Conservation (phyloP, 164 flowering plant species). For the Tetrastigma voinierianum region DNA sequence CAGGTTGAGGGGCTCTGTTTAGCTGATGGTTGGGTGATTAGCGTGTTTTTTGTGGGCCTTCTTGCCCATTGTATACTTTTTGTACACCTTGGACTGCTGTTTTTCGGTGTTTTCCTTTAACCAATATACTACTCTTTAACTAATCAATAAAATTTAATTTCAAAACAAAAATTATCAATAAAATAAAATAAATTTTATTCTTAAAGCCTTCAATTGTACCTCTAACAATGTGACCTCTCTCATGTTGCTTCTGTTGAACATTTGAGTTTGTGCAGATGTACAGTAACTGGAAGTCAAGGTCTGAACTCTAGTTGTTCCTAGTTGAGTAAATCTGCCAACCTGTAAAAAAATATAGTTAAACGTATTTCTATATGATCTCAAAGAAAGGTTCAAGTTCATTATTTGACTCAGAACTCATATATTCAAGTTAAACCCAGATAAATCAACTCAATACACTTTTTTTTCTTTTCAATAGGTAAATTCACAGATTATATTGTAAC, state of each 20-base stretch:
- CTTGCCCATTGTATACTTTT: too few species aligned
- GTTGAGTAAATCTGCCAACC: constrained; percentile 19
- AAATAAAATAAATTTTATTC: neutral
- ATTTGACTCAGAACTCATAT: neutral
- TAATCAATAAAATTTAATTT: too few species aligned
- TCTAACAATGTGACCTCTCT: constrained; percentile 6
- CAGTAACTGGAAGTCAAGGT: constrained; percentile 16
- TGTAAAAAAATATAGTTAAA: neutral
- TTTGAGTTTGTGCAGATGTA: constrained; percentile 18
- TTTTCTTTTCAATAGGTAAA: too few species aligned
- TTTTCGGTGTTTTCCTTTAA: too few species aligned
- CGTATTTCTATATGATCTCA: neutral
- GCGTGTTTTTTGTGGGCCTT: too few species aligned
- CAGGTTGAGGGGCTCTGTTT: too few species aligned
- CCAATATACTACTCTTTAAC: too few species aligned
- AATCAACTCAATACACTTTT: too few species aligned
- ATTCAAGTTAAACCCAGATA: neutral
- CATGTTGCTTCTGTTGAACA: constrained; percentile 4
- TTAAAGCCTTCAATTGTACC: constrained; percentile 4
- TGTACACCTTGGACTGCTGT: too few species aligned
- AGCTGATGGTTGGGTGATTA: too few species aligned
- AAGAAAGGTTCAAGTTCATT: neutral
- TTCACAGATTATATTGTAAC: too few species aligned
- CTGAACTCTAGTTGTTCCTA: constrained; percentile 5
- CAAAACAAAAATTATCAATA: too few species aligned